These are phyloP conservation scores for Zygosaccharomyces siamensis DNA, from an alignment of 805 yeast genomes.

Conservation along the genomic window DNA sequence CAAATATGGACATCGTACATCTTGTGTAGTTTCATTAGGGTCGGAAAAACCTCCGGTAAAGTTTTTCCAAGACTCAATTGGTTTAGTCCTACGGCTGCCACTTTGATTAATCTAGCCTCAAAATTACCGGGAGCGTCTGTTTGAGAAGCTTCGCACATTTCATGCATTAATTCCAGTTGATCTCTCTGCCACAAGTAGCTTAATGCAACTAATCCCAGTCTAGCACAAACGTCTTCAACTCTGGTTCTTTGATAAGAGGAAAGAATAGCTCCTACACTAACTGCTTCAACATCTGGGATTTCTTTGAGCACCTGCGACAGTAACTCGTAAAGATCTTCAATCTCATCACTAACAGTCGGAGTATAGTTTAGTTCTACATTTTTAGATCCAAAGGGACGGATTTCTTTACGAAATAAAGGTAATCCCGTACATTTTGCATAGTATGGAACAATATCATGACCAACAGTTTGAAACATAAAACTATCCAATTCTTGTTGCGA, in stretches of 20 bases:
- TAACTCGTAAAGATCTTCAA: conserved; percentile 69
- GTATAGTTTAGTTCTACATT: conserved; percentile 66
- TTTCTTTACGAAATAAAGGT: conserved; percentile 70
- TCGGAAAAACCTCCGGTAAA: conserved; percentile 57
- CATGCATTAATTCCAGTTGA: conserved; percentile 73
- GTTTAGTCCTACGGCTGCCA: conserved; percentile 84
- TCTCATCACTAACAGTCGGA: conserved; percentile 71
- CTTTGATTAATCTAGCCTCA: conserved; percentile 86
- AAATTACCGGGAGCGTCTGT: conserved; percentile 23
- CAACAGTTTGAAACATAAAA: conserved; percentile 97
- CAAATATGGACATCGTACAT: conserved; percentile 85
- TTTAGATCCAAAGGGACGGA: conserved; percentile 52
- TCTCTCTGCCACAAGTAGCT: conserved; percentile 88
- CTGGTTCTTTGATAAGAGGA: conserved; percentile 94
- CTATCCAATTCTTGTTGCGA: conserved; percentile 74
- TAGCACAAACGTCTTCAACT: conserved; percentile 83
- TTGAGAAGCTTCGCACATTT: conserved; percentile 52
- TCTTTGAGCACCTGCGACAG: conserved; percentile 42
- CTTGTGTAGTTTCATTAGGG: conserved; percentile 50
- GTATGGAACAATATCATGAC: conserved; percentile 66
- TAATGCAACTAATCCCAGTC: conserved; percentile 63
- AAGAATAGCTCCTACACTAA: conserved; percentile 92
- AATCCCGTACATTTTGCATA: conserved; percentile 69
- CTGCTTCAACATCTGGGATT: conserved; percentile 76
- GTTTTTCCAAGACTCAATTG: conserved; percentile 63